Percentiles rank a stretch among this genome's conserved stretches.
Evolutionary conservation across 306 rosid species (phyloP).

Genomic region (Psophocarpus tetragonolobus): DNA sequence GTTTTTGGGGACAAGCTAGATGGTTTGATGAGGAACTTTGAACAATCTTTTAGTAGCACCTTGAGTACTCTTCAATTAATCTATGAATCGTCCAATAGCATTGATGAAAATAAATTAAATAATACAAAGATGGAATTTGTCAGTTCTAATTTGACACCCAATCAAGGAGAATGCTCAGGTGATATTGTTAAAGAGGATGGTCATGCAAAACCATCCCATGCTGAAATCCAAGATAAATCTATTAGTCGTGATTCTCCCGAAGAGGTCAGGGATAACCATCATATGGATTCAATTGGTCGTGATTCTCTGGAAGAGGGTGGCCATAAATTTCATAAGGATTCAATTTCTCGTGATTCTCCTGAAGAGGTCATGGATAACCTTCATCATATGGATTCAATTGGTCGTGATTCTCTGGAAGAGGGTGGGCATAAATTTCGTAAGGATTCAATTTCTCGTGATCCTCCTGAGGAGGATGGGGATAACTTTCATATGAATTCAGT

Average conservation of each 20-base stretch:
- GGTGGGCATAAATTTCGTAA: too few relatives aligned
- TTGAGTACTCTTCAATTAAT: conserved; percentile 73
- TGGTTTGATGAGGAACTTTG: conserved; percentile 73
- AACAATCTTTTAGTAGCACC: conserved; percentile 79
- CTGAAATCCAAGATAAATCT: conserved; percentile 35
- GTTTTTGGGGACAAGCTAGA: conserved; percentile 77
- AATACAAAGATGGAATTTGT: conserved; percentile 32
- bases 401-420: conserved; percentile 35
- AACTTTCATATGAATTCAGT: conserved; percentile 38
- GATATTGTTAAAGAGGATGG: conserved; percentile 37
- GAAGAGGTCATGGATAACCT: conserved; percentile 42
- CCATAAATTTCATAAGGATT: too few relatives aligned
- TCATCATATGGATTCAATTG: conserved; percentile 38
- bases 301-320: conserved; percentile 36
- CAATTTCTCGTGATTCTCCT: conserved; percentile 7
- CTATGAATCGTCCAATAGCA: conserved; percentile 49
- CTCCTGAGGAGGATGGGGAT: conserved; percentile 37
- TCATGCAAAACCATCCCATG: conserved; percentile 28
- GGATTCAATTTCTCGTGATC: too few relatives aligned
- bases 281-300: conserved; percentile 35
- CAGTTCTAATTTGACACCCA: conserved; percentile 32
- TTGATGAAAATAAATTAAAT: conserved; percentile 33
- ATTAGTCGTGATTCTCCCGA: conserved; percentile 27
- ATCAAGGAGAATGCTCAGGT: conserved; percentile 38
- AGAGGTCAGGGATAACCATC: conserved; percentile 41